Evolutionary conservation across 441 rosid genomes (phyloP), one percentile per base, ranked within the genome.

Genomic region (Populus hybrid): DNA sequence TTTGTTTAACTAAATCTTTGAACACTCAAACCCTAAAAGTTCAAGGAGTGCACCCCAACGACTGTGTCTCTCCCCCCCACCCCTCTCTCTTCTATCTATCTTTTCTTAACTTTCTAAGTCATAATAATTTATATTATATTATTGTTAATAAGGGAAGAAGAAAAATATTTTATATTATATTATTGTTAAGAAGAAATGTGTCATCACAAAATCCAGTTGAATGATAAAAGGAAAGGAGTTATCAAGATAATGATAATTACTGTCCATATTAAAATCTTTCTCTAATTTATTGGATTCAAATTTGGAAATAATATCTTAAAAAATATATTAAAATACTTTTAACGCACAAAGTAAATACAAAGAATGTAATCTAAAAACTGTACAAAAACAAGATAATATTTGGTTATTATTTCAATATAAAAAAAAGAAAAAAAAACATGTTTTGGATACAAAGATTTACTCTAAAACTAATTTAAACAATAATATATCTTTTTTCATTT

Each of bases 1-100:
- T 66, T 63, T 26, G 50, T 54, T 54, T 54, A 30, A 30, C 32
- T 30, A 30, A 30, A 30, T 32, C n/a, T 16, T 21, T 50, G 61
- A 54, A 18, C 61, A 54, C n/a, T 54, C 57, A 21, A 64, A 34
- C 67, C 66, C 80, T 72, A 36, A 63, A 70, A 36, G 54, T 20
- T 68, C 2, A 11, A 34, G 71, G 10, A 5, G 66, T 11, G 4
- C 59, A 36, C 67, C 30, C 1, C 64, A 38, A 7, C n/a, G 64
- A 70, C 79, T 36, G 8, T 40, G 26, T 30, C 10, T 64, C 35
- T 28, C 70, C 1, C n/a, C 6, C 40, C 32, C 4, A 30, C 32
- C 32, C 32, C 32, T 30, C 32, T 30, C 32, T 30, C 32, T 30
- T 30, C 32, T 30, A 30, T 30, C 32, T 30, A 4, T 6, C 73